These are phyloP conservation scores for Talaromyces sp. DNA, from an alignment of 2,329 filamentous ascomycete genomes.

Conservation along the genomic window DNA sequence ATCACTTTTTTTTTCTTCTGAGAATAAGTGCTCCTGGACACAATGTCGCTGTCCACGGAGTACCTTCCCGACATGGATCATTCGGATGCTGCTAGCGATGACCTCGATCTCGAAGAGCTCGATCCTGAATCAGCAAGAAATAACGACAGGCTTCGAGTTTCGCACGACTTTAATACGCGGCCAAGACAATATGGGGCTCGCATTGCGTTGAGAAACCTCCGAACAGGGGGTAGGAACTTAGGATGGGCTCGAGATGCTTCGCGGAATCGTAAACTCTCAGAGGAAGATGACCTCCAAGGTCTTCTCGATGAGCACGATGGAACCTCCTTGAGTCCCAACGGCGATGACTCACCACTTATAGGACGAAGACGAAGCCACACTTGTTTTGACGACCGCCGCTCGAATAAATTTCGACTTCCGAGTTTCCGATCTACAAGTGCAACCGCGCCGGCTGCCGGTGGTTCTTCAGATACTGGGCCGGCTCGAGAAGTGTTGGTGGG, in stretches of 20 bases:
- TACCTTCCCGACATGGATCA: constrained; percentile 30
- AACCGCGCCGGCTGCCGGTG: constrained; percentile 31
- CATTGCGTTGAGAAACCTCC: constrained; percentile 46
- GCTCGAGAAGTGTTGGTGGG: constrained; percentile 74
- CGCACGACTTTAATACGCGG: constrained; percentile 23
- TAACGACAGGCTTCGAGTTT: constrained; percentile 18
- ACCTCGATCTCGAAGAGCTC: constrained; percentile 43
- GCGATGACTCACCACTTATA: constrained; percentile 70
- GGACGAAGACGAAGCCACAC: constrained; percentile 33
- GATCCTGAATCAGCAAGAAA: constrained; percentile 30
- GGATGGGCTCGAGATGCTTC: constrained; percentile 33
- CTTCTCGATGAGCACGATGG: constrained; percentile 61
- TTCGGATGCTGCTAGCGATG: constrained; percentile 31
- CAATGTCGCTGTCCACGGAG: constrained; percentile 33
- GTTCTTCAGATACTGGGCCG: constrained; percentile 41
- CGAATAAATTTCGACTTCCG: constrained; percentile 56
- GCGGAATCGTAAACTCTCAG: constrained; percentile 29
- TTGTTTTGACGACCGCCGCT: constrained; percentile 36
- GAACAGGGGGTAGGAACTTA: constrained; percentile 43
- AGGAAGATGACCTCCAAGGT: constrained; percentile 61
- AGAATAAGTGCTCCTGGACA: constrained; percentile 5
- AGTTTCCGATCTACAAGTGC: constrained; percentile 54
- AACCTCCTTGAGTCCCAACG: constrained; percentile 48
- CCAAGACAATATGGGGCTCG: constrained; percentile 30
- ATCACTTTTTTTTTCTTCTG: constrained; percentile 5